These are phyloP conservation scores for Gaeumannomyces sp. DNA, from an alignment of 2,329 filamentous ascomycete genomes.

Conservation along the genomic window DNA sequence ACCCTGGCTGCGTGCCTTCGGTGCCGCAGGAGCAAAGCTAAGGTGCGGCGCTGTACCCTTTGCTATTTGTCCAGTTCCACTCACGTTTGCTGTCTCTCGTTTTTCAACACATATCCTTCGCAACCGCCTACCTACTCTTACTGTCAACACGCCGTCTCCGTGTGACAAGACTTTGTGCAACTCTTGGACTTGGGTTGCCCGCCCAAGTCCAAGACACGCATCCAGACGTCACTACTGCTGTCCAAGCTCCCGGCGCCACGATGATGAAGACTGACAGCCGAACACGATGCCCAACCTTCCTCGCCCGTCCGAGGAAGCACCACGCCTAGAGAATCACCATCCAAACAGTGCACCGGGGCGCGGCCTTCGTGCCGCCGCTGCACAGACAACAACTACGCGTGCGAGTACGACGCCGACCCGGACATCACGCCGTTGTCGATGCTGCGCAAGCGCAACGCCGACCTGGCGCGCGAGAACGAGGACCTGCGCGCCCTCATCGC, in stretches of 20 bases:
- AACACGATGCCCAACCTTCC: neutral
- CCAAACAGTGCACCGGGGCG: slow-evolving; percentile 7
- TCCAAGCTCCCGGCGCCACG: neutral
- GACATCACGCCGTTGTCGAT: slow-evolving; percentile 3
- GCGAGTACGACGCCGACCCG: slow-evolving; percentile 10
- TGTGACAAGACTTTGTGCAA: too few relatives aligned
- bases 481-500: slow-evolving; percentile 6
- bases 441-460: neutral
- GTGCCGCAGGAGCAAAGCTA: slow-evolving; percentile 7
- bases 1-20: slow-evolving; percentile 5
- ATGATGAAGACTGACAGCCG: neutral
- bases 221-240: neutral
- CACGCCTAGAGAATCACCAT: neutral
- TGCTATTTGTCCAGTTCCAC: neutral
- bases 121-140: too few relatives aligned
- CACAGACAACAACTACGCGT: slow-evolving; percentile 1
- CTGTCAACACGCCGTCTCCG: too few relatives aligned
- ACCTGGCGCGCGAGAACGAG: slow-evolving; percentile 4
- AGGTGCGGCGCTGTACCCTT: neutral
- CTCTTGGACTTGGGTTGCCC: too few relatives aligned
- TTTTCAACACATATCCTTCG: too few relatives aligned
- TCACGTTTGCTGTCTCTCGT: too few relatives aligned
- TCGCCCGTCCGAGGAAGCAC: neutral
- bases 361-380: slow-evolving; percentile 7
- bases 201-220: neutral